Conservation (phyloP, 345 rosid species). For the Capsella bursapastoris region DNA sequence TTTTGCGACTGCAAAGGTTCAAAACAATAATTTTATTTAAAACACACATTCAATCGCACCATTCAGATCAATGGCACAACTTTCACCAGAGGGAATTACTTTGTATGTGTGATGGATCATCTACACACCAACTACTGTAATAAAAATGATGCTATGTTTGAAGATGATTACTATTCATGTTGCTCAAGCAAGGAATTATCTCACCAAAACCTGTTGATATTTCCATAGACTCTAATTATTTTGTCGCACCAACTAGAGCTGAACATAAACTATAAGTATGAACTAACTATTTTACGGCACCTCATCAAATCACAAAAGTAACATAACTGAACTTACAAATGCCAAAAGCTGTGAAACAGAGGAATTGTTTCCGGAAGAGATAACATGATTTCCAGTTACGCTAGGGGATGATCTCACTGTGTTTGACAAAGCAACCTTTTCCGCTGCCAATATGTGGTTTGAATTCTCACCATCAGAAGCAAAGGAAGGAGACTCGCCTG, state of each 20-base stretch:
- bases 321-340: slow-evolving; percentile 67
- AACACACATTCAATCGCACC: slow-evolving; percentile 10
- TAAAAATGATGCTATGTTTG: slow-evolving; percentile 8
- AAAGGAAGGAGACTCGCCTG: slow-evolving; percentile 95
- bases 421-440: slow-evolving; percentile 65
- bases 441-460: slow-evolving; percentile 64
- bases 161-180: slow-evolving; percentile 9
- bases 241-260: slow-evolving; percentile 22
- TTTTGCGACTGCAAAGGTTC: slow-evolving; percentile 63
- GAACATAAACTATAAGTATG: not conserved
- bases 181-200: slow-evolving; percentile 2
- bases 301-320: slow-evolving; percentile 19
- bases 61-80: not conserved
- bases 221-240: slow-evolving; percentile 13
- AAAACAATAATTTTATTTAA: not conserved
- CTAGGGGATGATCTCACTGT: slow-evolving; percentile 68
- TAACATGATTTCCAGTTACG: slow-evolving; percentile 63
- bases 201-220: slow-evolving; percentile 20
- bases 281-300: not conserved
- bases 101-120: not conserved
- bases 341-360: slow-evolving; percentile 65
- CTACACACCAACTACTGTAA: not conserved
- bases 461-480: slow-evolving; percentile 91
- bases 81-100: not conserved
- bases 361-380: slow-evolving; percentile 65